Evolutionary conservation across 352 stramenopile species (phyloP).

Genomic region (Globisporangium paroecandrum): DNA sequence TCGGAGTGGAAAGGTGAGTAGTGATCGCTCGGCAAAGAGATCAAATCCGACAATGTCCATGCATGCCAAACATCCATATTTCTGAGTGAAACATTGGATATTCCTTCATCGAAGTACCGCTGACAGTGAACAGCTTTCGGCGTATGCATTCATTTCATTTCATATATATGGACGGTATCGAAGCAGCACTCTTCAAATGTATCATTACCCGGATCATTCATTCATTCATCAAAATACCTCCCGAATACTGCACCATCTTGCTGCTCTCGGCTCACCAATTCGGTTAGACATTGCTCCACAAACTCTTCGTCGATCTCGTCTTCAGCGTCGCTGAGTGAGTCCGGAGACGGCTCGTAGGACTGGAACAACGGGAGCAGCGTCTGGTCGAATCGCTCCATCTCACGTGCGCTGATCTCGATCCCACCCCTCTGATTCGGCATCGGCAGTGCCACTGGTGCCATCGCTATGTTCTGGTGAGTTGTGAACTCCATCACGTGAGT

Average conservation of each 20-base stretch:
- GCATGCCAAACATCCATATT: no score
- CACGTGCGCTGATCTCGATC: neutral
- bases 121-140: no score
- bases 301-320: slow-evolving; percentile 6
- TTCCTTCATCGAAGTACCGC: no score
- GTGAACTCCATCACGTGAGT: neutral
- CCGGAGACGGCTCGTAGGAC: neutral
- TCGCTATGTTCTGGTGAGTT: slow-evolving; percentile 1
- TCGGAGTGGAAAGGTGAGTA: no score
- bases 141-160: no score
- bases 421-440: neutral
- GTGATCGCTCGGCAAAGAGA: no score
- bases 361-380: slow-evolving; percentile 27
- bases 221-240: neutral
- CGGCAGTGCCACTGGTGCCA: slow-evolving; percentile 1
- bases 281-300: neutral
- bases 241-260: neutral
- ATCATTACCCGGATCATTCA: no score
- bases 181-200: no score
- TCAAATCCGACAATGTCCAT: no score
- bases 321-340: neutral
- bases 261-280: slow-evolving; percentile 1
- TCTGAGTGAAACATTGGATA: no score
- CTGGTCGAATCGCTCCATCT: slow-evolving; percentile 18
- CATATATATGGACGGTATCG: no score